Evolutionary conservation across 2,329 filamentous ascomycete species (phyloP).

Genomic region (Talaromyces islandicus): DNA sequence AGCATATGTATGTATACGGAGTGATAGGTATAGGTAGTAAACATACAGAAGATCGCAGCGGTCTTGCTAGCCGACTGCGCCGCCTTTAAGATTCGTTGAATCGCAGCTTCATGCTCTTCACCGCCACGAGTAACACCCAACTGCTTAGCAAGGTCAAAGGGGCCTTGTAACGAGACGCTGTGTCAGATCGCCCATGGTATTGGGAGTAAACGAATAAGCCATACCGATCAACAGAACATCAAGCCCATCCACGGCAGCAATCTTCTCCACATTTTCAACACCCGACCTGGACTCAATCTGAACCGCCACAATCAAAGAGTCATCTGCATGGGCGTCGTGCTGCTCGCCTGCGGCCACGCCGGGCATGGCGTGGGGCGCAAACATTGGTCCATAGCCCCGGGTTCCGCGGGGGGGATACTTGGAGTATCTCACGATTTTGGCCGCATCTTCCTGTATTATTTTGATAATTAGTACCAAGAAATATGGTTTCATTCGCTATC

Average conservation of each 20-base stretch:
- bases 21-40: not conserved
- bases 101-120: constrained; percentile 35
- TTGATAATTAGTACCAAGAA: constrained; percentile 36
- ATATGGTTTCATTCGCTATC: constrained; percentile 18
- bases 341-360: constrained; percentile 40
- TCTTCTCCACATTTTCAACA: constrained; percentile 38
- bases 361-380: constrained; percentile 40
- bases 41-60: constrained; percentile 38
- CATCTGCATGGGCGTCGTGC: constrained; percentile 49
- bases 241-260: constrained; percentile 36
- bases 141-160: constrained; percentile 34
- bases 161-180: constrained; percentile 13
- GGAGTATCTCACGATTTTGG: constrained; percentile 44
- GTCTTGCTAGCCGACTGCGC: constrained; percentile 32
- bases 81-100: constrained; percentile 29
- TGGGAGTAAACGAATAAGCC: not conserved
- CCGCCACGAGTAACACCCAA: constrained; percentile 30
- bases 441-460: constrained; percentile 41
- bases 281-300: constrained; percentile 39
- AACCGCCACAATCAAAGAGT: constrained; percentile 45
- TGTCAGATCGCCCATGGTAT: not conserved
- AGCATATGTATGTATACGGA: not conserved
- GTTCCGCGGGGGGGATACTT: constrained; percentile 52
- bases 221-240: constrained; percentile 36
- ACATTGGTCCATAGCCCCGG: constrained; percentile 53